These are phyloP conservation scores for Aspergillus biplanus DNA, from an alignment of 495 filamentous ascomycete genomes.

Conservation along the genomic window DNA sequence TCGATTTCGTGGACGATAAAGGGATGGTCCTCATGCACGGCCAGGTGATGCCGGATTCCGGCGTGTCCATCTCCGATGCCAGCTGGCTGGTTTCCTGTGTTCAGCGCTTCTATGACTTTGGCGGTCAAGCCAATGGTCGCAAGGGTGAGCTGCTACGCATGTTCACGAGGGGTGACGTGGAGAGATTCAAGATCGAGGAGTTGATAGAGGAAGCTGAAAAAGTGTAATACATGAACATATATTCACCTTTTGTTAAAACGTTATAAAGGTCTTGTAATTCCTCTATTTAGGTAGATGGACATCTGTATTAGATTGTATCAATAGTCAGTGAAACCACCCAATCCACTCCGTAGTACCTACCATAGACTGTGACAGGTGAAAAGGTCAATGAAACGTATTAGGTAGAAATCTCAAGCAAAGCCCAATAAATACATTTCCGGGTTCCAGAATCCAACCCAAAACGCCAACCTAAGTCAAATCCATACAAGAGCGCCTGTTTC, in stretches of 20 bases:
- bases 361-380: neutral
- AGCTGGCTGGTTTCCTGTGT: conserved; percentile 90
- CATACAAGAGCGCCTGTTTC: conserved; percentile 2
- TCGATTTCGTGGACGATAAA: conserved; percentile 72
- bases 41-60: conserved; percentile 71
- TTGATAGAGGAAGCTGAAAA: conserved; percentile 86
- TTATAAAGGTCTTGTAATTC: no score
- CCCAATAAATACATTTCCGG: conserved; percentile 1
- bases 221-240: conserved; percentile 31
- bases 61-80: conserved; percentile 78
- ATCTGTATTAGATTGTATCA: no score
- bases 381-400: neutral
- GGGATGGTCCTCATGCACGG: conserved; percentile 86
- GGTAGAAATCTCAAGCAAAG: neutral
- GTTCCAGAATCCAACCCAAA: conserved; percentile 6
- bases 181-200: conserved; percentile 77
- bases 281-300: no score
- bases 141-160: conserved; percentile 72
- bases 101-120: conserved; percentile 88
- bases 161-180: conserved; percentile 75
- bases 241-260: conserved; percentile 26
- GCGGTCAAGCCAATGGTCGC: conserved; percentile 54
- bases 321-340: no score
- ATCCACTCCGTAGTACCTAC: neutral
- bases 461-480: conserved; percentile 13